Evolutionary conservation across 768 basidiomycete genomes (phyloP).

Genomic region (Pulveroboletus ravenelii): DNA sequence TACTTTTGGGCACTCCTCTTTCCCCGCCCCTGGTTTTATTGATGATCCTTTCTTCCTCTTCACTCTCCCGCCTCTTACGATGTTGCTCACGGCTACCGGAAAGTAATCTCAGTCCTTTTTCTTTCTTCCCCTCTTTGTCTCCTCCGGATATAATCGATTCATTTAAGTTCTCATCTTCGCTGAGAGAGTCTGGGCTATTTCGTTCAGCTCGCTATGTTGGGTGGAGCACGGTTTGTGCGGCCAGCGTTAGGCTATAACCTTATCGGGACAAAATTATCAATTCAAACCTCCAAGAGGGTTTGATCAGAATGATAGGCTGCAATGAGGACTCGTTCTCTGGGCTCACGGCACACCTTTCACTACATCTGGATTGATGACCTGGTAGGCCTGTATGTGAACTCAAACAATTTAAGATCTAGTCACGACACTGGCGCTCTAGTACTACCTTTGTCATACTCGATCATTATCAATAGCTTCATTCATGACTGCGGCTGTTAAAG

Average conservation of each 20-base stretch:
- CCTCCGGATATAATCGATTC: background rate
- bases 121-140: background rate
- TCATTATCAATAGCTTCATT: background rate
- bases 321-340: no score
- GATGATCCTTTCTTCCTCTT: background rate
- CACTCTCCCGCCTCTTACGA: constrained; percentile 3
- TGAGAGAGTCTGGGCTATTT: background rate
- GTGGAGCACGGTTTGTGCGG: no score
- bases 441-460: background rate
- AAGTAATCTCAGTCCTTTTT: background rate
- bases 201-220: background rate
- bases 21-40: background rate
- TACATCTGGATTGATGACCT: no score
- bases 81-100: constrained; percentile 6
- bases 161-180: background rate
- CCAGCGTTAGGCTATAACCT: no score
- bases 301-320: no score
- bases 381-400: no score
- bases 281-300: no score
- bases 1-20: background rate
- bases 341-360: no score
- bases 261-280: no score
- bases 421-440: background rate
- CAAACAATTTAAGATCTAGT: background rate
- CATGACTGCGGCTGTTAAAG: no score